phyloP scores from a whole-genome alignment of 2,329 filamentous ascomycete species.

The Aspergillus quadrilineatus region DNA sequence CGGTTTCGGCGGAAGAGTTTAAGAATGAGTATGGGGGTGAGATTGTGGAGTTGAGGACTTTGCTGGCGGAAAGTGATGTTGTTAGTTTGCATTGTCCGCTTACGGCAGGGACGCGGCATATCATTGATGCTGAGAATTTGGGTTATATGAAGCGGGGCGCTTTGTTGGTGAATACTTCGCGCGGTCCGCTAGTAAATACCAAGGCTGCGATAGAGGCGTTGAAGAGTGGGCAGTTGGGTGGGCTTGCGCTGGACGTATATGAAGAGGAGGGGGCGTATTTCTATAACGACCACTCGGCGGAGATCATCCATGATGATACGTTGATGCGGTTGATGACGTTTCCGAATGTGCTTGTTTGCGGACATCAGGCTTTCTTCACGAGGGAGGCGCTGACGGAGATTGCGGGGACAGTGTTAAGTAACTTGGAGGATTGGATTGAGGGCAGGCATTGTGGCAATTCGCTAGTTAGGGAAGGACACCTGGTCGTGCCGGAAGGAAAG shows the following conservation, averaged over 20 bases:
- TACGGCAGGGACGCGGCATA: slow-evolving; percentile 57
- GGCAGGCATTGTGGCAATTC: slow-evolving; percentile 30
- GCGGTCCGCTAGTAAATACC: slow-evolving; percentile 64
- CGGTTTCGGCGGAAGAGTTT: slow-evolving; percentile 51
- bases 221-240: slow-evolving; percentile 60
- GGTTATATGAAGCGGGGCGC: slow-evolving; percentile 58
- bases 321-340: slow-evolving; percentile 68
- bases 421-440: slow-evolving; percentile 45
- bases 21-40: slow-evolving; percentile 43
- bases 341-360: slow-evolving; percentile 65
- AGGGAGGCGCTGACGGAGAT: slow-evolving; percentile 65
- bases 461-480: slow-evolving; percentile 30
- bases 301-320: slow-evolving; percentile 66
- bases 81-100: slow-evolving; percentile 67
- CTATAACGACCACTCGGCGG: slow-evolving; percentile 63
- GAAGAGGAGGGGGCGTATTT: slow-evolving; percentile 62
- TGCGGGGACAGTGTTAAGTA: slow-evolving; percentile 58
- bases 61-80: slow-evolving; percentile 60
- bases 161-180: slow-evolving; percentile 64
- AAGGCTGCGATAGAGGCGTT: slow-evolving; percentile 59
- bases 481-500: slow-evolving; percentile 24
- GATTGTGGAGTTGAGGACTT: slow-evolving; percentile 54
- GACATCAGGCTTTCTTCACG: slow-evolving; percentile 70
- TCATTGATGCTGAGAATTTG: slow-evolving; percentile 59
- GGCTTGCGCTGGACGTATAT: slow-evolving; percentile 67